Percentiles rank a stretch among this genome's conserved stretches.
phyloP scores from a whole-genome alignment of 2,329 filamentous ascomycete genomes.

The Samsoniella hepiali region DNA sequence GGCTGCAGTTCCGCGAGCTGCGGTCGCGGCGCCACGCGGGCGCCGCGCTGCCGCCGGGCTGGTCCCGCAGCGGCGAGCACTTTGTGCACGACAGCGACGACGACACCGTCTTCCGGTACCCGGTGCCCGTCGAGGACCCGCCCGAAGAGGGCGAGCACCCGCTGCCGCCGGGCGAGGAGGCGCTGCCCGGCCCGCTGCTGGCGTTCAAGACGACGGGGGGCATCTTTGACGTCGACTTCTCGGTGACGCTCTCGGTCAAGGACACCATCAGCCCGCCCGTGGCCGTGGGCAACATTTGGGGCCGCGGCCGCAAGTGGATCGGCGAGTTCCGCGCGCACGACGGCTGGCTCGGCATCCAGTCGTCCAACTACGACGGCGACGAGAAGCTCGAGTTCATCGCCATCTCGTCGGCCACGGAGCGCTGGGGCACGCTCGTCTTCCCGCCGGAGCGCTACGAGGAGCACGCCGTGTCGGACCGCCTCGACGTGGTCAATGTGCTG shows the following conservation, averaged over 20 bases:
- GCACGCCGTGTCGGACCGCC: conserved; percentile 38
- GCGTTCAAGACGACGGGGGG: conserved; percentile 39
- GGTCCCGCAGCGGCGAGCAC: conserved; percentile 36
- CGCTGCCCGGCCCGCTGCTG: conserved; percentile 38
- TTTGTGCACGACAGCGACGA: conserved; percentile 41
- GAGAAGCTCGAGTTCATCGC: conserved; percentile 44
- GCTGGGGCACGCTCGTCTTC: conserved; percentile 40
- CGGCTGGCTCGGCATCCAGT: conserved; percentile 43
- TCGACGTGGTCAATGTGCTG: conserved; percentile 46
- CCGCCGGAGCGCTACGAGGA: conserved; percentile 39
- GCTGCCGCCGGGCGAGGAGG: conserved; percentile 29
- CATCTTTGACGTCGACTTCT: conserved; percentile 41
- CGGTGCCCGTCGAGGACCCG: conserved; percentile 38
- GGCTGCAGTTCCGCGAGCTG: conserved; percentile 39
- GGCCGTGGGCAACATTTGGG: conserved; percentile 42
- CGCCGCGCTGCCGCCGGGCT: conserved; percentile 37
- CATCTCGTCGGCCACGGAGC: conserved; percentile 40
- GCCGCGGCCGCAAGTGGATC: conserved; percentile 36
- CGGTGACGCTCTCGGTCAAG: conserved; percentile 35
- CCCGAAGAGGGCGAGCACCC: conserved; percentile 31
- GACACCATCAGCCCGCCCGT: conserved; percentile 38
- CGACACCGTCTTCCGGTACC: conserved; percentile 40
- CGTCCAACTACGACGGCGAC: conserved; percentile 45
- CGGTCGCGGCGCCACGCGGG: conserved; percentile 32
- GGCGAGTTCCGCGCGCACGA: conserved; percentile 44